Evolutionary conservation across 805 yeast species (phyloP).

Genomic region (Pichia nanzhaoensis): DNA sequence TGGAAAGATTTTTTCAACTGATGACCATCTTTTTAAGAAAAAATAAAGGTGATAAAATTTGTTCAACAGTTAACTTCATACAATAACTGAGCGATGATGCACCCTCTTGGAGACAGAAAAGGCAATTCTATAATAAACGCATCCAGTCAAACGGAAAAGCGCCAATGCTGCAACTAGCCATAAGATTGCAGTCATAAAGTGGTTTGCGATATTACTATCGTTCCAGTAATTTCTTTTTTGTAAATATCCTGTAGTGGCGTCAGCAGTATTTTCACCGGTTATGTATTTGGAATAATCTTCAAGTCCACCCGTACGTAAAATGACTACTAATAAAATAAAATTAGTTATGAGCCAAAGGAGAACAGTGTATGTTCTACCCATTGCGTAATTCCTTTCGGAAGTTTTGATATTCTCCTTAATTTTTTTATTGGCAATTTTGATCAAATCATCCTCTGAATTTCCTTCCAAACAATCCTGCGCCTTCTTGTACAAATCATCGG

Average conservation of each 20-base stretch:
- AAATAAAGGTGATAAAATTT: too few relatives aligned
- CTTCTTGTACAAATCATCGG: slow-evolving; percentile 23
- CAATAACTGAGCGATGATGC: slow-evolving; percentile 14
- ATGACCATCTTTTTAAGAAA: too few relatives aligned
- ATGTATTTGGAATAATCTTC: slow-evolving; percentile 31
- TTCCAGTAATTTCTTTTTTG: slow-evolving; percentile 18
- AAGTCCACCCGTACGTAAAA: slow-evolving; percentile 77
- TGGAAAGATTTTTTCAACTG: too few relatives aligned
- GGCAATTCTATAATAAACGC: slow-evolving; percentile 41
- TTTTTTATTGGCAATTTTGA: slow-evolving; percentile 6
- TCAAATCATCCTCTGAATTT: slow-evolving; percentile 39
- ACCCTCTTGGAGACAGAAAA: slow-evolving; percentile 18
- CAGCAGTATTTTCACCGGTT: slow-evolving; percentile 10
- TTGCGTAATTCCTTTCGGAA: slow-evolving; percentile 69
- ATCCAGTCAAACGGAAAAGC: slow-evolving; percentile 68
- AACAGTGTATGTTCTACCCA: slow-evolving; percentile 82
- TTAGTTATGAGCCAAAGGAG: slow-evolving; percentile 82
- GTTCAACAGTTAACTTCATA: too few relatives aligned
- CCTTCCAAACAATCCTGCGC: slow-evolving; percentile 25
- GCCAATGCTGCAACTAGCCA: slow-evolving; percentile 93
- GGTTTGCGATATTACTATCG: slow-evolving; percentile 20
- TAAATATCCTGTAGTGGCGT: slow-evolving; percentile 23
- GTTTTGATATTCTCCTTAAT: slow-evolving; percentile 13
- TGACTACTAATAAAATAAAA: slow-evolving; percentile 70
- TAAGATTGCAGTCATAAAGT: slow-evolving; percentile 74